Percentiles rank a stretch among this genome's conserved stretches.
Conservation (phyloP, 306 rosid species). For the Aeschynomene evenia region DNA sequence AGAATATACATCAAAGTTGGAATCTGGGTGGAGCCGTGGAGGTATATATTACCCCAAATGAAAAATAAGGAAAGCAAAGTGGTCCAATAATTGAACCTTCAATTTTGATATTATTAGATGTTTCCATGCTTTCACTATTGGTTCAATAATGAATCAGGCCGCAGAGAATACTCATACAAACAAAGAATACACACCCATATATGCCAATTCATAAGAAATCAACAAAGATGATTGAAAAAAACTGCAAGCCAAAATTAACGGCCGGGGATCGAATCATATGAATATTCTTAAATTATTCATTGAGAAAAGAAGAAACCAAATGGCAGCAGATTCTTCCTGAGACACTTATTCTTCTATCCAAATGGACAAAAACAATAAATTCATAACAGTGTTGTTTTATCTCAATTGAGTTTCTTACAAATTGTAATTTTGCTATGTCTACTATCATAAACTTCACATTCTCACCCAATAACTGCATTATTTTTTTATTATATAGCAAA, state of each 20-base stretch:
- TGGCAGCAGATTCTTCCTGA: slow-evolving; percentile 31
- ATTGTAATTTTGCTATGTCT: slow-evolving; percentile 50
- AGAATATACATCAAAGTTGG: not conserved
- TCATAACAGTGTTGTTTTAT: not conserved
- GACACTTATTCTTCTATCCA: not conserved
- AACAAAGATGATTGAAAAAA: not conserved
- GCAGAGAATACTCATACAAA: not conserved
- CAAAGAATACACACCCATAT: slow-evolving; percentile 14
- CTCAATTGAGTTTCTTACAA: slow-evolving; percentile 12
- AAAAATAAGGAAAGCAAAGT: not conserved
- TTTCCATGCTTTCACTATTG: slow-evolving; percentile 15
- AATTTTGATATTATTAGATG: not conserved
- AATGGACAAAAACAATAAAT: slow-evolving; percentile 22
- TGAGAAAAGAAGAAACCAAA: slow-evolving; percentile 30
- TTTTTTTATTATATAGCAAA: slow-evolving; percentile 49
- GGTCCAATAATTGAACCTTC: slow-evolving; percentile 23
- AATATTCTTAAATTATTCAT: not conserved
- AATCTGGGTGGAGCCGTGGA: not conserved
- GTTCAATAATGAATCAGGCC: slow-evolving; percentile 18
- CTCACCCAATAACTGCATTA: slow-evolving; percentile 13
- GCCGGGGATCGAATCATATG: slow-evolving; percentile 12
- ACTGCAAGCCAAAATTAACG: slow-evolving; percentile 1
- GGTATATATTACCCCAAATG: not conserved
- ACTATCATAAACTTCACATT: not conserved
- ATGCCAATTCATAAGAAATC: not conserved